Evolutionary conservation across 495 filamentous ascomycete genomes (phyloP).

Genomic region (Penicillium turbatum): DNA sequence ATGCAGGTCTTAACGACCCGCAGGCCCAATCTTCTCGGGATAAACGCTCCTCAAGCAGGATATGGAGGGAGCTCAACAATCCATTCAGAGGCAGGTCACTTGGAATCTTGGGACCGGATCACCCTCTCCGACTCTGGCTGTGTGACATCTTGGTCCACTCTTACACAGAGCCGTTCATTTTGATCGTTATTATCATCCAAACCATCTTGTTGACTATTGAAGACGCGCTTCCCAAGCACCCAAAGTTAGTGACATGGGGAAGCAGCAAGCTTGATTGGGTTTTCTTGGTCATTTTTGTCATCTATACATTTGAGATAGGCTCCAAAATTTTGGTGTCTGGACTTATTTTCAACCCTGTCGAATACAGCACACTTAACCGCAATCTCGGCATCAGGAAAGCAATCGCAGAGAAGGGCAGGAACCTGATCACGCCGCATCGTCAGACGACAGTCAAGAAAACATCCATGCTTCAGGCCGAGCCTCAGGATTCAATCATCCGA

Average conservation of each 20-base stretch:
- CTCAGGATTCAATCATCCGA: slow-evolving; percentile 69
- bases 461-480: slow-evolving; percentile 32
- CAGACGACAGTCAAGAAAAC: slow-evolving; percentile 56
- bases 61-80: slow-evolving; percentile 58
- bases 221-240: slow-evolving; percentile 60
- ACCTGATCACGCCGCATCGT: slow-evolving; percentile 75
- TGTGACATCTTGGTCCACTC: slow-evolving; percentile 89
- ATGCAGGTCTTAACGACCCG: slow-evolving; percentile 50
- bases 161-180: slow-evolving; percentile 78
- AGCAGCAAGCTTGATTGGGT: slow-evolving; percentile 68
- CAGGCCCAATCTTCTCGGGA: slow-evolving; percentile 20
- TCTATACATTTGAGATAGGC: slow-evolving; percentile 85
- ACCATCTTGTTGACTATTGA: slow-evolving; percentile 82
- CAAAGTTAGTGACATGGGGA: slow-evolving; percentile 57
- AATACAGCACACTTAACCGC: slow-evolving; percentile 77
- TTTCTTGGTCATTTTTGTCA: slow-evolving; percentile 75
- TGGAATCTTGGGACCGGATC: slow-evolving; percentile 76
- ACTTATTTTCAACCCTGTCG: slow-evolving; percentile 77
- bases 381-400: slow-evolving; percentile 66
- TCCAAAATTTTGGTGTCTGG: slow-evolving; percentile 87
- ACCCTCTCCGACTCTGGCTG: slow-evolving; percentile 64
- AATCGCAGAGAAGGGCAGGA: slow-evolving; percentile 67
- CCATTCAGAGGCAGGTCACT: slow-evolving; percentile 86
- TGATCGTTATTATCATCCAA: slow-evolving; percentile 84
- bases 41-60: slow-evolving; percentile 41